These are phyloP conservation scores for Ephemerocybe angulata DNA, from an alignment of 768 basidiomycete species.

Conservation along the genomic window DNA sequence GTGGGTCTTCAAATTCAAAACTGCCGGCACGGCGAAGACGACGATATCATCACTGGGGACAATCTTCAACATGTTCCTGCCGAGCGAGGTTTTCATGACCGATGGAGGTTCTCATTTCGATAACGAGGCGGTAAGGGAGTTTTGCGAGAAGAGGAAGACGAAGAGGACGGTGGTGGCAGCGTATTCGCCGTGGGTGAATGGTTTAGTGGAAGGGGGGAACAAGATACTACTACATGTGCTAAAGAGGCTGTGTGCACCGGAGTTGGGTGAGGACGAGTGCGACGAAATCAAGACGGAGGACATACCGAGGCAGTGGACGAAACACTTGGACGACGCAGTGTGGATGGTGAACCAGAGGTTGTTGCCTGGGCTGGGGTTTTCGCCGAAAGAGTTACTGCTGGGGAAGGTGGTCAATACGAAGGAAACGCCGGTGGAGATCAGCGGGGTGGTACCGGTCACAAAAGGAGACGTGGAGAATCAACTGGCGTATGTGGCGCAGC, in stretches of 20 bases:
- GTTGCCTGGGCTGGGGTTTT: slow-evolving; percentile 22
- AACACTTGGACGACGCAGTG: slow-evolving; percentile 27
- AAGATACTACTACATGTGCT: slow-evolving; percentile 25
- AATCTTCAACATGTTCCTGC: slow-evolving; percentile 21
- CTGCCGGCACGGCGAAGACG: slow-evolving; percentile 21
- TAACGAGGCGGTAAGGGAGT: slow-evolving; percentile 24
- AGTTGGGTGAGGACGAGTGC: slow-evolving; percentile 24
- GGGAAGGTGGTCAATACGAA: slow-evolving; percentile 27
- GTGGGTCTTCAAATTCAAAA: slow-evolving; percentile 29
- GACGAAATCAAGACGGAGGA: slow-evolving; percentile 13
- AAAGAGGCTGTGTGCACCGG: slow-evolving; percentile 30
- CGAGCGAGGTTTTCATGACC: slow-evolving; percentile 31
- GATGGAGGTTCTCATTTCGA: slow-evolving; percentile 37
- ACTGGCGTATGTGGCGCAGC: slow-evolving; percentile 27
- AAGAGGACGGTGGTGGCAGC: slow-evolving; percentile 21
- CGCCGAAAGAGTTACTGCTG: slow-evolving; percentile 29
- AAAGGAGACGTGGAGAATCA: slow-evolving; percentile 16
- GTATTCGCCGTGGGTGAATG: too few relatives aligned
- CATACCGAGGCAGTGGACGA: slow-evolving; percentile 28
- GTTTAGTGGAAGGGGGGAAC: slow-evolving; percentile 25
- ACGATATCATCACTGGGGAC: slow-evolving; percentile 17
- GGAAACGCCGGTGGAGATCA: slow-evolving; percentile 6
- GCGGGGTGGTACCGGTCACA: neutral
- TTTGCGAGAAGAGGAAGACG: slow-evolving; percentile 21
- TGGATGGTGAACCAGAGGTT: slow-evolving; percentile 18